Base-by-base conservation (phyloP, 2,329 filamentous ascomycete species). In the Sphaceloma murrayae region DNA sequence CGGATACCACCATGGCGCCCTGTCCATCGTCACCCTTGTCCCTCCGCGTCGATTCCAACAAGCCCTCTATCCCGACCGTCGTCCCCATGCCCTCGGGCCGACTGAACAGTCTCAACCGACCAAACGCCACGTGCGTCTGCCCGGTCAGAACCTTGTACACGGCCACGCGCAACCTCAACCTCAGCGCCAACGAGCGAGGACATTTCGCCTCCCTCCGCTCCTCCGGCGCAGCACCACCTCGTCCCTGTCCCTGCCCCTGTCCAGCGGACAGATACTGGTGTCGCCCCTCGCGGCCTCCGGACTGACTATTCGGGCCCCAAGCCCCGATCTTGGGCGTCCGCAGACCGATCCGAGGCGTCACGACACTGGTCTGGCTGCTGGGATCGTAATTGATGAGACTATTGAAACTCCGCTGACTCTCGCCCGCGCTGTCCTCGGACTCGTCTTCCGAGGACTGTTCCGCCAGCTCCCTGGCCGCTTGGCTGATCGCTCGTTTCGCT, bases 71-170 rank as follows among this genome's bases (percentile, higher is more conserved):
- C 3, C 32, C 30, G 14, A 17, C 24, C 21, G 36, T 40, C 42
- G 13, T 45, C 2, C 42, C 30, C 32, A 32, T 45, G n/a, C 42
- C 30, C 22, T 45, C 42, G 5, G 32, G 43, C 33, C 43, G 14
- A 11, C 56, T 56, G 34, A 51, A 46, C 50, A 47, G 55, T 48
- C 49, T 55, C 43, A 86, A 67, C 34, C 74, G 63, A 45, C 77
- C 68, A 49, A 85, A 70, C 1, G 81, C 78, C 19, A 83, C 69
- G 46, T 74, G 66, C 44, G 77, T 73, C 61, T 88, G 83, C 48
- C 82, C 78, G 2, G 82, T 87, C 46, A 72, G 73, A 52, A 88
- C 69, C 62, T 87, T 87, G 68, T 86, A 87, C 56, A 74, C 74
- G 10, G 81, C 83, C 14, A 86, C 72, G 19, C 74, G 70, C 11